These are phyloP conservation scores for Achaetomium macrosporum DNA, from an alignment of 2,329 filamentous ascomycete genomes.

Conservation along the genomic window DNA sequence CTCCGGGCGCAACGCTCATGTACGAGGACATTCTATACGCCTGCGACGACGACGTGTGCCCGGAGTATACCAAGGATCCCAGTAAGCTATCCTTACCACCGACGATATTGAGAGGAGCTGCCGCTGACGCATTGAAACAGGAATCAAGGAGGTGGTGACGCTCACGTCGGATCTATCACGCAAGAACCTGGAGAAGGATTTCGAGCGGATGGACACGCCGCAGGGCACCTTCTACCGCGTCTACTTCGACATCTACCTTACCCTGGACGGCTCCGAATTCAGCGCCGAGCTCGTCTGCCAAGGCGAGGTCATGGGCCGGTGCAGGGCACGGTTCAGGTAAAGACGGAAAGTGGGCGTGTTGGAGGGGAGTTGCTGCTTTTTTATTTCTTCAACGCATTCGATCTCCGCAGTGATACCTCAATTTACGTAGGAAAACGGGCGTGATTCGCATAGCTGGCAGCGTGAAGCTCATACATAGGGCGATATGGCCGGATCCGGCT, in stretches of 20 bases:
- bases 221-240: conserved; percentile 92
- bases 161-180: conserved; percentile 93
- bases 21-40: conserved; percentile 98
- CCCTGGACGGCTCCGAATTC: conserved; percentile 94
- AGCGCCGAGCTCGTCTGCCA: conserved; percentile 98
- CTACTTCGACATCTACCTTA: conserved; percentile 78
- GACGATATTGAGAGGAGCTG: not conserved
- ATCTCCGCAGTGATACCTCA: conserved; percentile 28
- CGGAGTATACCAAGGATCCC: conserved; percentile 98
- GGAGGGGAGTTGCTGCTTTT: conserved; percentile 18
- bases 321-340: conserved; percentile 79
- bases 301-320: conserved; percentile 97
- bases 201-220: conserved; percentile 97
- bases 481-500: conserved; percentile 1
- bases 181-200: conserved; percentile 98
- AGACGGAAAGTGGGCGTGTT: conserved; percentile 12
- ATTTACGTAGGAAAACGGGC: conserved; percentile 18
- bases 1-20: conserved; percentile 95
- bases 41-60: conserved; percentile 95
- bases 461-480: conserved; percentile 12
- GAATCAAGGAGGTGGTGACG: conserved; percentile 98
- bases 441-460: conserved; percentile 17
- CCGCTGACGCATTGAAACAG: conserved; percentile 42
- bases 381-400: conserved; percentile 21
- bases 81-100: conserved; percentile 60